These are phyloP conservation scores for Epichloe brachyelytri DNA, from an alignment of 2,329 filamentous ascomycete genomes.

Conservation along the genomic window DNA sequence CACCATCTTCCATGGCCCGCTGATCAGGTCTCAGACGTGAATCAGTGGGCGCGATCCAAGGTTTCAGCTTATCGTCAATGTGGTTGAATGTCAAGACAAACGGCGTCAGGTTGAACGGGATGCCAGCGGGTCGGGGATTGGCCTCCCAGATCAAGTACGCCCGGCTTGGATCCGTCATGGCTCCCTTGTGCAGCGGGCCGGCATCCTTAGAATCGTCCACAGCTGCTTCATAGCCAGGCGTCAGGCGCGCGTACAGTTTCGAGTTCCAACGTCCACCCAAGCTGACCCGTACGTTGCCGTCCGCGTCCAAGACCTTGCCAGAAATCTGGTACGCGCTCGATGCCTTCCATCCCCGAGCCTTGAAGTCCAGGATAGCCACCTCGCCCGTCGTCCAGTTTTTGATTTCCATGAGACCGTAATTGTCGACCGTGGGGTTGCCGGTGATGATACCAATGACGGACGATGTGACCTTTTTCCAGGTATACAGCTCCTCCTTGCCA, in stretches of 20 bases:
- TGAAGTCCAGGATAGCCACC: slow-evolving; percentile 81
- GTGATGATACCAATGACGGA: slow-evolving; percentile 98
- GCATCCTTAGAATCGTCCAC: slow-evolving; percentile 43
- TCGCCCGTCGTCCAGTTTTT: slow-evolving; percentile 97
- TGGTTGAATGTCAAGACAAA: slow-evolving; percentile 94
- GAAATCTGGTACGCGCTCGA: slow-evolving; percentile 79
- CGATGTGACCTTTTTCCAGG: slow-evolving; percentile 97
- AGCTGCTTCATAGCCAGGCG: slow-evolving; percentile 74
- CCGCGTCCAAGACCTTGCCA: slow-evolving; percentile 70
- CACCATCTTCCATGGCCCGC: slow-evolving; percentile 95
- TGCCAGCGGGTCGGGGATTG: slow-evolving; percentile 63
- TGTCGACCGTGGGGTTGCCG: slow-evolving; percentile 91
- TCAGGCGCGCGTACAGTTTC: slow-evolving; percentile 86
- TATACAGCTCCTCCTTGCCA: slow-evolving; percentile 77
- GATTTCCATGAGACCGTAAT: slow-evolving; percentile 93
- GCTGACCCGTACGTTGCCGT: slow-evolving; percentile 74
- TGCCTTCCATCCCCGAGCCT: slow-evolving; percentile 89
- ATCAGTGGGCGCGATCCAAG: slow-evolving; percentile 80
- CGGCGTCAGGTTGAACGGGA: slow-evolving; percentile 94
- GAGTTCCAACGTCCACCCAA: slow-evolving; percentile 96
- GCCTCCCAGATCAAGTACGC: slow-evolving; percentile 92
- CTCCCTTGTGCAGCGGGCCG: slow-evolving; percentile 31
- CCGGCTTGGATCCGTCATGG: slow-evolving; percentile 51
- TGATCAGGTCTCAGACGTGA: slow-evolving; percentile 89
- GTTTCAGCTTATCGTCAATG: slow-evolving; percentile 65